phyloP scores from a whole-genome alignment of 192 early-diverging fungal species.

The Coemansia asiatica region DNA sequence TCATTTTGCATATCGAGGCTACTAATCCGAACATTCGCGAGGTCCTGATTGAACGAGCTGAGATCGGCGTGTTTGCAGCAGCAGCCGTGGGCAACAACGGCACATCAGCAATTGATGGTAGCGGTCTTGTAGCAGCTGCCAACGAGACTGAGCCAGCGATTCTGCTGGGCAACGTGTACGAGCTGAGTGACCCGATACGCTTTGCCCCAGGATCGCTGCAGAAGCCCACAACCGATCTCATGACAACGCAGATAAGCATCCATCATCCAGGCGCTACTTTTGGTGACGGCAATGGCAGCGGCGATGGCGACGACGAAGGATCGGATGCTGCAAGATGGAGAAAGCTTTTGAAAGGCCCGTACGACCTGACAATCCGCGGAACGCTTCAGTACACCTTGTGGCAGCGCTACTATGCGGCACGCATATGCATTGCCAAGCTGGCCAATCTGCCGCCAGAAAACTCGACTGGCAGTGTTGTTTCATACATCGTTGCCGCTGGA shows the following conservation, averaged over 20 bases:
- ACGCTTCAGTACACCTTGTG: constrained; percentile 57
- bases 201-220: constrained; percentile 45
- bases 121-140: neutral
- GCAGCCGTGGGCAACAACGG: constrained; percentile 36
- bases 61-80: constrained; percentile 68
- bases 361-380: constrained; percentile 57
- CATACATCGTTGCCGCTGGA: constrained; percentile 25
- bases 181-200: constrained; percentile 52
- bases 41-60: constrained; percentile 57
- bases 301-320: constrained; percentile 29
- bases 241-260: constrained; percentile 51
- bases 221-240: constrained; percentile 26
- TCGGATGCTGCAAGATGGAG: constrained; percentile 48
- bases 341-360: constrained; percentile 44
- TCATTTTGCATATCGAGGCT: constrained; percentile 62
- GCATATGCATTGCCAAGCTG: constrained; percentile 55
- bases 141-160: constrained; percentile 51
- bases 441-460: constrained; percentile 49
- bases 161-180: constrained; percentile 48
- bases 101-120: neutral
- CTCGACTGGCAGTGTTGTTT: constrained; percentile 5
- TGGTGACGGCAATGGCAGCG: constrained; percentile 10
- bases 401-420: constrained; percentile 54
- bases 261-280: constrained; percentile 45
- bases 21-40: constrained; percentile 62